Percentiles rank a stretch among this genome's conserved stretches.
Conservation (phyloP, 345 rosid genomes). For the Melaleuca alternifolia region DNA sequence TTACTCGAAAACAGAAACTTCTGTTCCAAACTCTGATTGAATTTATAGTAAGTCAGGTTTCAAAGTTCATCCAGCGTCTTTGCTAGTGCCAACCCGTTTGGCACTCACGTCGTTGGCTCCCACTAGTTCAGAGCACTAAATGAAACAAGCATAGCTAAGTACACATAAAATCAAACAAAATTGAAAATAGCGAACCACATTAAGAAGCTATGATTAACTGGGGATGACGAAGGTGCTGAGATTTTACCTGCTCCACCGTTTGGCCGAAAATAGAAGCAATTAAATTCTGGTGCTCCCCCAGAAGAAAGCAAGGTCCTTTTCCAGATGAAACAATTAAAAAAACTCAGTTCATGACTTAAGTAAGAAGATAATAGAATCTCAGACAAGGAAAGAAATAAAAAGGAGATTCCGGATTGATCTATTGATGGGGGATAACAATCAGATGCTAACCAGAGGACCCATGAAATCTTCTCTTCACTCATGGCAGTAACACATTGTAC, state of each 20-base stretch:
- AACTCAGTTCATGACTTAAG: background rate
- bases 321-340: background rate
- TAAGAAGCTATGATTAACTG: background rate
- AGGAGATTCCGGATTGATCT: background rate
- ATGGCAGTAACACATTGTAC: background rate
- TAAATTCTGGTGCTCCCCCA: background rate
- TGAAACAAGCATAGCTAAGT: background rate
- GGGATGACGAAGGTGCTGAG: background rate
- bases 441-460: background rate
- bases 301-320: background rate
- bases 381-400: background rate
- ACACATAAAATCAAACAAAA: background rate
- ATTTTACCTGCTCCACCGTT: background rate
- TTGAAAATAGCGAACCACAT: background rate
- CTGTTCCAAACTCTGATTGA: background rate
- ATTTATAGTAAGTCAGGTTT: background rate
- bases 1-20: background rate
- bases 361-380: background rate
- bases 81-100: background rate
- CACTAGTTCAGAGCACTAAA: background rate
- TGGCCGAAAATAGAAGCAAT: background rate
- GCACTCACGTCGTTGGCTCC: background rate
- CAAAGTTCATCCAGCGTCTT: background rate
- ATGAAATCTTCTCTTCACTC: background rate
- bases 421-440: background rate